Base-by-base conservation (phyloP, 2,329 filamentous ascomycete species). In the Colletotrichum cereale region DNA sequence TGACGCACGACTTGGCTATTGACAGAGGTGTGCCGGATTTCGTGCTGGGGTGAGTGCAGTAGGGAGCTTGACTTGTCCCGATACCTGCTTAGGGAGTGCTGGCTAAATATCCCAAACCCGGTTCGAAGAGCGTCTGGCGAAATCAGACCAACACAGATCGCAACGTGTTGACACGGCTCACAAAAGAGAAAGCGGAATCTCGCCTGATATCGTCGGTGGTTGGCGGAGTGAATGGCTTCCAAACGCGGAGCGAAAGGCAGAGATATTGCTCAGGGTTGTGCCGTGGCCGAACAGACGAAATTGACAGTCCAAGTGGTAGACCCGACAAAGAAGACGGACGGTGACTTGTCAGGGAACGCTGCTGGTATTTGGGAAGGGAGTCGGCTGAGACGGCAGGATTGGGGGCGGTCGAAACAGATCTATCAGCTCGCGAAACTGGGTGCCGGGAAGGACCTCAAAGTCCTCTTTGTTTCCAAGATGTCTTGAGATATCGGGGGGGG, bases 401-500 rank as follows among this genome's bases (percentile, higher is more conserved):
- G 66, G 56, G 63, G 31, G 52, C 44, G 66, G 53, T 67, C 74
- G 73, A 77, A 76, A 76, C 72, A 64, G 66, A 75, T 62, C 71
- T 73, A 71, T 75, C 67, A 76, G 74, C 61, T 76, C 56, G 73
- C 48, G 55, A 66, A 50, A 67, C 57, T 62, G 53, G 64, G 67
- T 60, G 60, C 64, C 68, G 61, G 64, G 66, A 67, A 74, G 74
- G 73, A 75, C 74, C 73, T 75, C 75, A 75, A 75, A 73, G 74
- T 76, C 75, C 76, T 77, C 75, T 78, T 79, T 80, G 78, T 77
- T 75, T 76, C 75, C 67, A 72, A 74, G 73, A 75, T 71, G 67
- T 74, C 74, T 74, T 79, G 76, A 80, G 79, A 81, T 80, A 80
- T 77, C 68, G 74, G 76, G 67, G 72, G 74, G 67, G 67, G 62